Evolutionary conservation across 2,329 filamentous ascomycete genomes (phyloP).

Genomic region (Ceratocystis cubensis): DNA sequence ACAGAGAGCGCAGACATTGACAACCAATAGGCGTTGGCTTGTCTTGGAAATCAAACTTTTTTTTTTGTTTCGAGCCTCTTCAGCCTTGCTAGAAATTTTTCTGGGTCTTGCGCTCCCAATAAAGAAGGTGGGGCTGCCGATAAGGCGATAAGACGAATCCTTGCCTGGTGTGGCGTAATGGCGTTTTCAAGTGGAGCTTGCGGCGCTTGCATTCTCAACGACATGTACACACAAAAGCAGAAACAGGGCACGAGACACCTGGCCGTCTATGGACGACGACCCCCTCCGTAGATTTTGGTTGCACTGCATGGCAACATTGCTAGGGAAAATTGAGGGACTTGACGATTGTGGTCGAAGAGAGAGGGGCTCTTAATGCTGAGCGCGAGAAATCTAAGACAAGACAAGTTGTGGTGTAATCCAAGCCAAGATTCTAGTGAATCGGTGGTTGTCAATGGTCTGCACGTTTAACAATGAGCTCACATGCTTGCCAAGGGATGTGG

Average conservation of each 20-base stretch:
- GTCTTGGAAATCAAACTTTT: neutral
- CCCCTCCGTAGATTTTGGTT: too few relatives aligned
- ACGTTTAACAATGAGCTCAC: too few relatives aligned
- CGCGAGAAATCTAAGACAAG: too few relatives aligned
- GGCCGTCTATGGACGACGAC: neutral
- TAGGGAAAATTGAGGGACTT: too few relatives aligned
- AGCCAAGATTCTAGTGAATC: too few relatives aligned
- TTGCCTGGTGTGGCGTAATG: neutral
- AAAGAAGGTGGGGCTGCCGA: slow-evolving; percentile 18
- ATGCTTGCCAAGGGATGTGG: too few relatives aligned
- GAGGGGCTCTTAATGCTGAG: too few relatives aligned
- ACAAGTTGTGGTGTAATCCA: too few relatives aligned
- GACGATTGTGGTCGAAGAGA: too few relatives aligned
- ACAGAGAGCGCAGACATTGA: neutral
- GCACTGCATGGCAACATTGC: too few relatives aligned
- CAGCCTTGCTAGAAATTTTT: slow-evolving; percentile 19
- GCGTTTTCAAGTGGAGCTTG: neutral
- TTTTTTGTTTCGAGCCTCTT: slow-evolving; percentile 6
- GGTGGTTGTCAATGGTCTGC: too few relatives aligned
- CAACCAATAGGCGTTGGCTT: too few relatives aligned
- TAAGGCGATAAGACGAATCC: slow-evolving; percentile 1
- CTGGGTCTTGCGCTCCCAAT: slow-evolving; percentile 16
- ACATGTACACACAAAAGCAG: neutral
- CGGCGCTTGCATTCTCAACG: neutral
- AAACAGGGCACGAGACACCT: neutral